These are phyloP conservation scores for Saccharomycopsis schoenii DNA, from an alignment of 805 yeast species.

Conservation along the genomic window DNA sequence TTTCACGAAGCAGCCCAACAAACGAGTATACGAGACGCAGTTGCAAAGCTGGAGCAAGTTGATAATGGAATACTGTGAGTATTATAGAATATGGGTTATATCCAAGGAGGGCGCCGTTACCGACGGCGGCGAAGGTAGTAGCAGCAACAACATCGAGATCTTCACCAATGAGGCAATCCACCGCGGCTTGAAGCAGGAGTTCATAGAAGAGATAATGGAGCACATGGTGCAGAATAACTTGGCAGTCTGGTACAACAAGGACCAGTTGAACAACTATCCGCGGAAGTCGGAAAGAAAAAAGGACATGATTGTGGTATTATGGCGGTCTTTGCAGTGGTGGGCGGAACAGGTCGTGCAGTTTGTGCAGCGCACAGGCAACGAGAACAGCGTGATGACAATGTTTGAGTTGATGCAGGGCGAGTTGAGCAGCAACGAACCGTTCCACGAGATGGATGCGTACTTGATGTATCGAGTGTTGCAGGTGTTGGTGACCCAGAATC, in stretches of 20 bases:
- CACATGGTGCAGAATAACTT: constrained; percentile 45
- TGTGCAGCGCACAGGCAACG: constrained; percentile 73
- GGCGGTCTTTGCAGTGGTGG: constrained; percentile 68
- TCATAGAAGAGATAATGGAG: constrained; percentile 44
- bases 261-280: constrained; percentile 29
- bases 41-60: constrained; percentile 67
- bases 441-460: constrained; percentile 50
- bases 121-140: constrained; percentile 17
- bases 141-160: constrained; percentile 22
- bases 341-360: constrained; percentile 50
- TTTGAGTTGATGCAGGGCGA: constrained; percentile 72
- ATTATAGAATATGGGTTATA: constrained; percentile 45
- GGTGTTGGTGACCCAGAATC: constrained; percentile 52
- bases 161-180: constrained; percentile 45
- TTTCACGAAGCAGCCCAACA: constrained; percentile 81
- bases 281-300: constrained; percentile 44
- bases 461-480: constrained; percentile 47
- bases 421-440: constrained; percentile 42
- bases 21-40: constrained; percentile 68
- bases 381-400: constrained; percentile 65
- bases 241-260: constrained; percentile 33
- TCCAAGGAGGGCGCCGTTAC: constrained; percentile 29
- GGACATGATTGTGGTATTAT: constrained; percentile 52
- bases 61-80: constrained; percentile 50
- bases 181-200: constrained; percentile 44